phyloP scores from a whole-genome alignment of 106 monocot genomes.

The Alisma plantagoaquatica region DNA sequence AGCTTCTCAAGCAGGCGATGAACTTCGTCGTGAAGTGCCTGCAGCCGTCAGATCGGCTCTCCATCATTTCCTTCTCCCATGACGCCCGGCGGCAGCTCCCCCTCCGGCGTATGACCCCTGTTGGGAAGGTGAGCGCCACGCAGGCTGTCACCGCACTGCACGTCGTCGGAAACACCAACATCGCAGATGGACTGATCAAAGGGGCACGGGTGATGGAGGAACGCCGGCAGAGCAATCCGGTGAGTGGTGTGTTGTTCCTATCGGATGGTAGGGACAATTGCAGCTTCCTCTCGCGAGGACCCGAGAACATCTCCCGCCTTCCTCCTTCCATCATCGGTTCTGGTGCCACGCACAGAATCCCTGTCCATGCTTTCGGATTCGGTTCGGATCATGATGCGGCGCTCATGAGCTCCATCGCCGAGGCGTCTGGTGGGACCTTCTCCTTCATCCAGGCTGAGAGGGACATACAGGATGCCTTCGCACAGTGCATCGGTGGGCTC shows the following conservation, averaged over 20 bases:
- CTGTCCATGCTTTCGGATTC: slow-evolving; percentile 2
- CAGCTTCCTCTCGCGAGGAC: slow-evolving; percentile 13
- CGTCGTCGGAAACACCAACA: slow-evolving; percentile 75
- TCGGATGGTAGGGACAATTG: slow-evolving; percentile 89
- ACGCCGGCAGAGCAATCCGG: slow-evolving; percentile 43
- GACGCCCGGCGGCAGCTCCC: slow-evolving; percentile 56
- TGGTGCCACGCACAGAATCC: slow-evolving; percentile 18
- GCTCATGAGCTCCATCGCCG: not conserved
- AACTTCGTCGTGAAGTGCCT: slow-evolving; percentile 80
- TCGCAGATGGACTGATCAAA: slow-evolving; percentile 63
- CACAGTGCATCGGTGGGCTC: not conserved
- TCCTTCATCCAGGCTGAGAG: not conserved
- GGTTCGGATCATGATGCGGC: not conserved
- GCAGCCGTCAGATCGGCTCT: slow-evolving; percentile 67
- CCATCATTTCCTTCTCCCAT: slow-evolving; percentile 75
- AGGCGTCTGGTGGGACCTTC: not conserved
- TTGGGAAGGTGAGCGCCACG: slow-evolving; percentile 49
- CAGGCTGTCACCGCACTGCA: slow-evolving; percentile 55
- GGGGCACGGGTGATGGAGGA: slow-evolving; percentile 63
- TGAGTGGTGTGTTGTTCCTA: slow-evolving; percentile 72
- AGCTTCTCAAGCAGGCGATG: slow-evolving; percentile 75
- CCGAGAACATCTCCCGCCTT: slow-evolving; percentile 34
- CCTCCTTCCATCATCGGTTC: slow-evolving; percentile 34
- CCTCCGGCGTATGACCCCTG: slow-evolving; percentile 55
- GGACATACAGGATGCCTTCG: not conserved